Base-by-base conservation (phyloP, 495 filamentous ascomycete species). In the Diplogelasinospora grovesii region DNA sequence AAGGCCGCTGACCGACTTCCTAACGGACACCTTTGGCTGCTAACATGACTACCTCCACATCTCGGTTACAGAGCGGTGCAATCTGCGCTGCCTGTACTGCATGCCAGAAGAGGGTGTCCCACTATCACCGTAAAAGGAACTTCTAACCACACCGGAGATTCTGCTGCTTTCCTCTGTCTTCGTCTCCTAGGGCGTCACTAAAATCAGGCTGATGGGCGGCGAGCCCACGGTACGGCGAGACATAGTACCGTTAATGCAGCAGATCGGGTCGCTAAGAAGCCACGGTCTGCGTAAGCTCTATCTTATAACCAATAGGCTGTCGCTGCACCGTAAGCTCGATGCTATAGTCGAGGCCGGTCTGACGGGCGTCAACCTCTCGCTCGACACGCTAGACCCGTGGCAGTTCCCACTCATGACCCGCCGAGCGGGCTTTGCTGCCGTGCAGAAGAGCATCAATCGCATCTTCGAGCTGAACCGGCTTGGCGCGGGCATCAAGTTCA, bases 341-440 rank as follows among this genome's bases (percentile, higher is more conserved):
- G 64, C 69, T 20, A 96, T 97, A 92, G 86, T 85, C 2, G 89
- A 97, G 48, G 87, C 89, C 0, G 92, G 92, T 0, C 61, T 98
- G 45, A 97, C 92, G 1, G 92, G 86, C 14, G 72, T 98, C 27
- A 98, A 98, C 54, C 69, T 98, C 16, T 93, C 86, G 51, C 71
- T 98, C 4, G 92, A 98, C 60, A 97, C 92, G 0, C 60, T 97
- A 10, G 90, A 97, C 49, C 92, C 89, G 2, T 90, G 82, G 66
- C 86, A 95, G 59, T 98, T 95, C 63, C 85, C 94, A 57, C 78
- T 97, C 50, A 92, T 98, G 86, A 97, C 92, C 0, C 73, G 93
- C 37, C 73, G 93, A 16, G 83, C 86, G 48, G 92, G 77, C 1
- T 89, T 95, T 48, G 81, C 89, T 23, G 86, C 86, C 3, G 92